Conservation (phyloP, 2,329 filamentous ascomycete species). For the Diaporthe australafricana region DNA sequence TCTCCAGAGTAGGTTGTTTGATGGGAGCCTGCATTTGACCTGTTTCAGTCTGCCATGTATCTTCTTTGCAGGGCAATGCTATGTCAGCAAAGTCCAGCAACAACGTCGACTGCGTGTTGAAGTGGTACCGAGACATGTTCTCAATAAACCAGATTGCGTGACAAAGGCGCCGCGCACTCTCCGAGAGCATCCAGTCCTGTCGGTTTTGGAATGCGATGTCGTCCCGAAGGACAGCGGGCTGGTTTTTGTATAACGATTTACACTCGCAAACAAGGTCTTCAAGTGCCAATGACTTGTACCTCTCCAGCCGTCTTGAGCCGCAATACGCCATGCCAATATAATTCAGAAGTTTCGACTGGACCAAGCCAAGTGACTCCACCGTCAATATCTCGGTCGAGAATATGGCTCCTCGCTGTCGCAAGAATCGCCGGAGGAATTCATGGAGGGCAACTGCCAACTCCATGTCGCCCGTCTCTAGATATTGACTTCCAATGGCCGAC, state of each 20-base stretch:
- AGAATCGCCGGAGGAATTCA: slow-evolving; percentile 31
- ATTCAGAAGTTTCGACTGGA: slow-evolving; percentile 29
- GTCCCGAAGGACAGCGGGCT: neutral
- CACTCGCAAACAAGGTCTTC: slow-evolving; percentile 16
- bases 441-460: slow-evolving; percentile 26
- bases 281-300: slow-evolving; percentile 6
- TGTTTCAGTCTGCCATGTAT: neutral
- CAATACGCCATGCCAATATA: slow-evolving; percentile 32
- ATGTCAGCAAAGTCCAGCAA: slow-evolving; percentile 25
- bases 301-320: slow-evolving; percentile 26
- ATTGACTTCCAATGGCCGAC: slow-evolving; percentile 33
- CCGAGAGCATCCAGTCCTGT: neutral
- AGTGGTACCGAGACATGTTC: slow-evolving; percentile 31
- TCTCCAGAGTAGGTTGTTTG: slow-evolving; percentile 26
- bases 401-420: neutral
- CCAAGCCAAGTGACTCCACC: neutral
- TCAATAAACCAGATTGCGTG: slow-evolving; percentile 30
- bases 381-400: neutral
- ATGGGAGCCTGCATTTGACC: neutral
- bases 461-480: neutral
- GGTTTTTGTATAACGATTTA: neutral
- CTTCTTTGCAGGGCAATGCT: slow-evolving; percentile 29
- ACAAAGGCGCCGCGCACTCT: slow-evolving; percentile 29
- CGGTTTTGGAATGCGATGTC: neutral
- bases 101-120: neutral